Evolutionary conservation across 345 rosid species (phyloP).

Genomic region (Gynandropsis gynandra): DNA sequence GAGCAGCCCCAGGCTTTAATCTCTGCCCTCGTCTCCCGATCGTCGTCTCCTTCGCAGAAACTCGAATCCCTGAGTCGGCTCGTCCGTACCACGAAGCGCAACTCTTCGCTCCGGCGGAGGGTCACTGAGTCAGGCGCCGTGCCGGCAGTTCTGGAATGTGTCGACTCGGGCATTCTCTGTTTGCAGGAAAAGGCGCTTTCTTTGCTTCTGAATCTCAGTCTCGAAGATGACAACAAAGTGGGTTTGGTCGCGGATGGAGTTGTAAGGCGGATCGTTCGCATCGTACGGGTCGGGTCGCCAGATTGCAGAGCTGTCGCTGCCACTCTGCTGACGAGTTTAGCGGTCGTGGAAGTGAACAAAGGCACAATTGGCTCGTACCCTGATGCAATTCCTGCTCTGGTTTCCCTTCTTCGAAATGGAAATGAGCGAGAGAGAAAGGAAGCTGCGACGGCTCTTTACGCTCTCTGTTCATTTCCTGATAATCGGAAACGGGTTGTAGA

Average conservation of each 20-base stretch:
- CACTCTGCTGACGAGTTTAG: constrained; percentile 79
- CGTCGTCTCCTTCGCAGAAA: constrained; percentile 38
- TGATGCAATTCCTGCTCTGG: constrained; percentile 51
- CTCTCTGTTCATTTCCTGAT: constrained; percentile 67
- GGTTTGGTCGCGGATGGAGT: constrained; percentile 96
- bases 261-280: constrained; percentile 45
- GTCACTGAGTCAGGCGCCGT: constrained; percentile 81
- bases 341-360: constrained; percentile 92
- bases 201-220: constrained; percentile 75
- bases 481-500: constrained; percentile 61
- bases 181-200: constrained; percentile 68
- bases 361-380: constrained; percentile 86
- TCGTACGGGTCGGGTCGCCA: constrained; percentile 48
- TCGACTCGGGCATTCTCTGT: constrained; percentile 34
- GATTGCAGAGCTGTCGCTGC: constrained; percentile 78
- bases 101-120: constrained; percentile 56
- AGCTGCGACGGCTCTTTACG: constrained; percentile 82
- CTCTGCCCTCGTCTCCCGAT: constrained; percentile 42
- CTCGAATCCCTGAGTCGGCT: constrained; percentile 61
- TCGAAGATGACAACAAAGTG: constrained; percentile 89
- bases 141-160: constrained; percentile 54
- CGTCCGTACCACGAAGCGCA: constrained; percentile 56
- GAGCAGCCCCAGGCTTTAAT: constrained; percentile 45
- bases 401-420: constrained; percentile 50
- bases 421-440: constrained; percentile 72